Base-by-base conservation (phyloP, 768 basidiomycete species). In the Arthromyces matolae region DNA sequence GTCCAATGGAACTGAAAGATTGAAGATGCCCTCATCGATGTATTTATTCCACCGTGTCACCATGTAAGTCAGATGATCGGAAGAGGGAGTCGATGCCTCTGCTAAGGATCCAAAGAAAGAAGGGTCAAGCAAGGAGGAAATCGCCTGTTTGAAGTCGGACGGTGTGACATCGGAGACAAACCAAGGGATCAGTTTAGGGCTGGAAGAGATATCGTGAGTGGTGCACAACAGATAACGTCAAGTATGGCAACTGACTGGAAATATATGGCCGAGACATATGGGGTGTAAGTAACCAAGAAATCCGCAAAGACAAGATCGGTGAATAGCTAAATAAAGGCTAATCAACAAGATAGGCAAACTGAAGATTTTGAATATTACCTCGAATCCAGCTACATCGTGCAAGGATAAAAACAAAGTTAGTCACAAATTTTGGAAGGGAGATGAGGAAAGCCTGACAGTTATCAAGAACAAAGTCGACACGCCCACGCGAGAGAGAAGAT, bases 161-260 rank as follows among this genome's bases (percentile, higher is more conserved):
- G 95, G 93, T 4, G 89, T 88, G 22, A 94, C 93, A 63, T 96
- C 92, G 9, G 89, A 93, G 37, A 97, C 94, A 62, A 98, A 99
- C 93, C 95, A 99, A 0, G 94, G 94, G 42, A 97, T 87, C 8
- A 88, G 71, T 64, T 99, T 97, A 0, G 93, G 90, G 68, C 93
- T 95, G 51, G 24, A 29, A 13, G 41, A 36, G 32, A 43, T 14
- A 33, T 38, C 49, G 9, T 54, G n/a, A 13, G 19, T 31, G 12
- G 13, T 50, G 27, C 45, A 8, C 10, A 47, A 2, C 28, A 20
- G 35, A n/a, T n/a, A 3, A 47, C 31, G 22, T 23, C 28, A 31
- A 25, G 49, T 18, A 29, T 20, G 14, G 38, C 7, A 24, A 75
- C 81, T 50, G 42, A 95, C 93, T 99, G 95, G 68, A 97, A 96